These are phyloP conservation scores for Trichoderma cornu-damae DNA, from an alignment of 2,329 filamentous ascomycete genomes.

Conservation along the genomic window DNA sequence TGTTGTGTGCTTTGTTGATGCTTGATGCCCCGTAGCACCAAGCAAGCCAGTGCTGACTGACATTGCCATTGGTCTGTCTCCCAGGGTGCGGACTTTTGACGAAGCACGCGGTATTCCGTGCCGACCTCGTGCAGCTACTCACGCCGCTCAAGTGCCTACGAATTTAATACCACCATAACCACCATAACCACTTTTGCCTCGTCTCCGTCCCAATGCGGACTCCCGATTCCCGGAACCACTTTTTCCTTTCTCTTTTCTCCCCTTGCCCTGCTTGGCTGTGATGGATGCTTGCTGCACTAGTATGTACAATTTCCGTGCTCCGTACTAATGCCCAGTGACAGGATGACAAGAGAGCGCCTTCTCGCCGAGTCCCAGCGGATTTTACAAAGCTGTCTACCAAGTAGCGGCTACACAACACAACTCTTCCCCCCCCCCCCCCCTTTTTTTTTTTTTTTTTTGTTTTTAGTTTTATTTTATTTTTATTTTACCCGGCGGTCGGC, in stretches of 20 bases:
- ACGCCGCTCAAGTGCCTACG: neutral
- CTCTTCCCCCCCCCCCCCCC: too few relatives aligned
- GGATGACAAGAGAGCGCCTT: neutral
- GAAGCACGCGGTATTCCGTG: neutral
- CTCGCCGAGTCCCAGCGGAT: neutral
- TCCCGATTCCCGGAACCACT: neutral
- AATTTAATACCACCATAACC: too few relatives aligned
- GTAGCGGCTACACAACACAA: too few relatives aligned
- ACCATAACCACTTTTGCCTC: neutral
- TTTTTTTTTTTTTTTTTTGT: too few relatives aligned
- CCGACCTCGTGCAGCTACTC: neutral
- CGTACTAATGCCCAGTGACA: neutral
- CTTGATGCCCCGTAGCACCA: too few relatives aligned
- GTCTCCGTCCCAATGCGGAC: neutral
- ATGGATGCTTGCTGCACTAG: neutral
- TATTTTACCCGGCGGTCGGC: too few relatives aligned
- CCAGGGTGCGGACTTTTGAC: neutral
- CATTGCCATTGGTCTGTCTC: neutral
- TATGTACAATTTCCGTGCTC: slow-evolving; percentile 5
- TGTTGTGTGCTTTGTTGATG: neutral
- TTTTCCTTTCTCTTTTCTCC: too few relatives aligned
- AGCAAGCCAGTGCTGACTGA: neutral
- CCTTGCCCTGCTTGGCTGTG: neutral
- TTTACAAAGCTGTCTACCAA: too few relatives aligned
- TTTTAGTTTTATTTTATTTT: too few relatives aligned